Percentiles rank a stretch among this genome's conserved stretches.
Evolutionary conservation across 2,329 filamentous ascomycete genomes (phyloP).

Genomic region (Tolypocladium ovalisporum): DNA sequence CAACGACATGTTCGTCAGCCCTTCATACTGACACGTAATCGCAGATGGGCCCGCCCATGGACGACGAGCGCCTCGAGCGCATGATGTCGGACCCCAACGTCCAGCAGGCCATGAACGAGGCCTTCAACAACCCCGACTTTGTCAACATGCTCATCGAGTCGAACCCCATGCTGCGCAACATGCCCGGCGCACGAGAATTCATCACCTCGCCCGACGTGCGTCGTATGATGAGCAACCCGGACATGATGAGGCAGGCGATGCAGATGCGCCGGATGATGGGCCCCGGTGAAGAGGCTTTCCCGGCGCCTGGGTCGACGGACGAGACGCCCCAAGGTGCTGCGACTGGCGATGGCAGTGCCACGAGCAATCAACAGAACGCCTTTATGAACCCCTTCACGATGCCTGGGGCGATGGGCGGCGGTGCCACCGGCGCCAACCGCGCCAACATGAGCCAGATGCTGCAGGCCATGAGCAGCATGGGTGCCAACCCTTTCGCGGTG

Average conservation of each 20-base stretch:
- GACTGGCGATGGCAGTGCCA: constrained; percentile 15
- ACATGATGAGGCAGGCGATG: constrained; percentile 70
- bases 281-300: constrained; percentile 54
- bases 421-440: constrained; percentile 8
- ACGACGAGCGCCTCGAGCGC: constrained; percentile 68
- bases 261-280: constrained; percentile 68
- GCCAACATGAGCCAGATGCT: constrained; percentile 16
- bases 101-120: constrained; percentile 81
- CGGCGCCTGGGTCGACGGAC: constrained; percentile 85
- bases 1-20: not conserved
- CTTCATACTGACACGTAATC: constrained; percentile 10
- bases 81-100: constrained; percentile 87
- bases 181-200: constrained; percentile 71
- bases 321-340: constrained; percentile 53
- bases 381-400: constrained; percentile 26
- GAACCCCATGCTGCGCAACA: constrained; percentile 70
- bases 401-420: constrained; percentile 11
- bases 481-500: constrained; percentile 24
- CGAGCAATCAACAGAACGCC: constrained; percentile 28
- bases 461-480: constrained; percentile 15
- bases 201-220: constrained; percentile 82
- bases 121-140: constrained; percentile 88
- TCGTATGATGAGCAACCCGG: constrained; percentile 85
- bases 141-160: constrained; percentile 90
- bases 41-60: constrained; percentile 82